A percentile compares a stretch with the other conserved stretches of the same genome.
phyloP scores from a whole-genome alignment of 768 basidiomycete species.

The Sarcodon sp. region DNA sequence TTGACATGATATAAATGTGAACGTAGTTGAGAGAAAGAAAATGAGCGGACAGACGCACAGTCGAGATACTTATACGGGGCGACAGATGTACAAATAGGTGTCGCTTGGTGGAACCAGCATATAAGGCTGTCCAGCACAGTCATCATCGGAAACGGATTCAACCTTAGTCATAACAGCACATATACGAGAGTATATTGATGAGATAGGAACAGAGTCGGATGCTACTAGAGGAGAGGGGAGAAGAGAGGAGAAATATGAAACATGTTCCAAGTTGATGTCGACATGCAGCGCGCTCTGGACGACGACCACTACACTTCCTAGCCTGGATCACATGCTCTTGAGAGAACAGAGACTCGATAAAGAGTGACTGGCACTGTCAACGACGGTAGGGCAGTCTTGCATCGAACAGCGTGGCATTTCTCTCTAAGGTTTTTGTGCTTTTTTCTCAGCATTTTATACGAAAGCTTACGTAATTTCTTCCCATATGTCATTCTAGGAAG shows the following conservation, averaged over 20 bases:
- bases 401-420: slow-evolving; percentile 57
- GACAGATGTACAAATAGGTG: not conserved
- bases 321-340: slow-evolving; percentile 33
- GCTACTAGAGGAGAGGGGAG: not conserved
- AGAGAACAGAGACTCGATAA: slow-evolving; percentile 36
- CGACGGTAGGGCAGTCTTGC: slow-evolving; percentile 35
- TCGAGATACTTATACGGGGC: no score
- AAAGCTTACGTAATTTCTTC: slow-evolving; percentile 26
- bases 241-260: not conserved
- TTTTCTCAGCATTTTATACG: not conserved
- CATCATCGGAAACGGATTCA: not conserved
- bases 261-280: slow-evolving; percentile 46
- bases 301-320: slow-evolving; percentile 55
- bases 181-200: not conserved
- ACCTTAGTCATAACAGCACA: not conserved
- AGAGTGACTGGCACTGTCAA: slow-evolving; percentile 54
- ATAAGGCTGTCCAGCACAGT: not conserved
- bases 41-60: no score
- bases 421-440: slow-evolving; percentile 27
- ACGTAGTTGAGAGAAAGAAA: no score
- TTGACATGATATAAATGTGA: no score
- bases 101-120: not conserved
- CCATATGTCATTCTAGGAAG: not conserved
- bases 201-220: not conserved
- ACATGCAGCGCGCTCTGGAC: slow-evolving; percentile 45